These are phyloP conservation scores for Globisporangium abappressorium DNA, from an alignment of 352 stramenopile species.

Conservation along the genomic window DNA sequence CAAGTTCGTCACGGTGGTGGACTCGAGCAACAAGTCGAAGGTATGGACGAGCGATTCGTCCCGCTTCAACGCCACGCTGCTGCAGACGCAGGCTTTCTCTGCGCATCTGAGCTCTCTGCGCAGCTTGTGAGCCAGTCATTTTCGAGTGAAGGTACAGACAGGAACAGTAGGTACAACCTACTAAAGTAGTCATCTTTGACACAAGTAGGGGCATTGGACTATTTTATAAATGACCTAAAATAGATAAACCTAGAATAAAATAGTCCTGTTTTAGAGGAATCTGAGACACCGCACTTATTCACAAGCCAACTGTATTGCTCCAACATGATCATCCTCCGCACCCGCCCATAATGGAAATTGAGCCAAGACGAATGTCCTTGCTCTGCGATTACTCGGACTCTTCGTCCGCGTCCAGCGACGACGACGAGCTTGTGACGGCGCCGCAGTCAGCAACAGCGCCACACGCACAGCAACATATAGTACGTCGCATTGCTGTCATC, in stretches of 20 bases:
- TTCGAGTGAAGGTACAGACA: no score
- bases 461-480: constrained; percentile 2
- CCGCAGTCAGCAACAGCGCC: neutral
- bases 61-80: constrained; percentile 41
- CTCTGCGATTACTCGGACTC: constrained; percentile 66
- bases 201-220: neutral
- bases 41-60: constrained; percentile 34
- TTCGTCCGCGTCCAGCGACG: constrained; percentile 30
- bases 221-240: no score
- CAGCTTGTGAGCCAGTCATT: neutral
- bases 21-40: constrained; percentile 34
- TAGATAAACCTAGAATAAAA: no score
- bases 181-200: constrained; percentile 3
- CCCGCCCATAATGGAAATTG: neutral
- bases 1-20: constrained; percentile 42
- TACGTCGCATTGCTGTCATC: neutral
- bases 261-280: no score
- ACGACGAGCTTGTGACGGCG: constrained; percentile 18
- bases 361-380: constrained; percentile 32
- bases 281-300: neutral
- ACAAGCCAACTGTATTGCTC: neutral
- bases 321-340: neutral
- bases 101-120: constrained; percentile 27
- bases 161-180: neutral
- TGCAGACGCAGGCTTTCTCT: constrained; percentile 63